phyloP scores from a whole-genome alignment of 2,329 filamentous ascomycete species.

The Fonsecaea pugnacius region DNA sequence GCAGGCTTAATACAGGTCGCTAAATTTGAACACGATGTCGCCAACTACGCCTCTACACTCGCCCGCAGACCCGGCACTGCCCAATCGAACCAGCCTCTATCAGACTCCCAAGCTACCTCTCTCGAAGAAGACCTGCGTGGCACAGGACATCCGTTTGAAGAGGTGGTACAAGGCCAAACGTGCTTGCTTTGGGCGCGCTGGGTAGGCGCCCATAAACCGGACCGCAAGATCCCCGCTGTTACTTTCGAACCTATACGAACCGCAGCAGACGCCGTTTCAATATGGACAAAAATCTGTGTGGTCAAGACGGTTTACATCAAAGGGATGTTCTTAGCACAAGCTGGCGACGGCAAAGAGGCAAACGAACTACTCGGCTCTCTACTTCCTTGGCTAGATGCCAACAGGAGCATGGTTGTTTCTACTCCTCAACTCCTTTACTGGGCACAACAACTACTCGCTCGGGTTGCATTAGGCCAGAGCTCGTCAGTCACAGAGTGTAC shows the following conservation, averaged over 20 bases:
- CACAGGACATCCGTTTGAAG: conserved; percentile 49
- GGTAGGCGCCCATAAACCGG: conserved; percentile 21
- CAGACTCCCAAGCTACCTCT: conserved; percentile 42
- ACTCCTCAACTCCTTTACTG: conserved; percentile 73
- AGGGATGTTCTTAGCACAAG: conserved; percentile 55
- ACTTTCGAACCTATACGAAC: conserved; percentile 28
- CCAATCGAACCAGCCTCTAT: conserved; percentile 32
- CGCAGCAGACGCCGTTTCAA: conserved; percentile 40
- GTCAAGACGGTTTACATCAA: conserved; percentile 79
- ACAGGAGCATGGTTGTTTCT: conserved; percentile 48
- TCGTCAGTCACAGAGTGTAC: conserved; percentile 21
- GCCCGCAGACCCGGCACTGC: conserved; percentile 38
- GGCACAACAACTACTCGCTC: conserved; percentile 77
- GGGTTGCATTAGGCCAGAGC: conserved; percentile 69
- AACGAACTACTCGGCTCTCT: conserved; percentile 69
- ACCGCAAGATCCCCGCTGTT: conserved; percentile 29
- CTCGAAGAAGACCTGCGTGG: conserved; percentile 31
- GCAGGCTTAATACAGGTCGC: conserved; percentile 72
- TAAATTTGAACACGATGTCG: conserved; percentile 69
- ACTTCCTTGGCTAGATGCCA: conserved; percentile 61
- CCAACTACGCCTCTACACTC: conserved; percentile 54
- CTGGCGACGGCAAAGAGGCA: conserved; percentile 56
- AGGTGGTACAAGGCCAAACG: conserved; percentile 75
- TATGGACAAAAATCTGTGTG: conserved; percentile 82
- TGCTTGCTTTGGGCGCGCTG: conserved; percentile 69